Evolutionary conservation across 768 basidiomycete species (phyloP).

Genomic region (Hortiboletus campestris): DNA sequence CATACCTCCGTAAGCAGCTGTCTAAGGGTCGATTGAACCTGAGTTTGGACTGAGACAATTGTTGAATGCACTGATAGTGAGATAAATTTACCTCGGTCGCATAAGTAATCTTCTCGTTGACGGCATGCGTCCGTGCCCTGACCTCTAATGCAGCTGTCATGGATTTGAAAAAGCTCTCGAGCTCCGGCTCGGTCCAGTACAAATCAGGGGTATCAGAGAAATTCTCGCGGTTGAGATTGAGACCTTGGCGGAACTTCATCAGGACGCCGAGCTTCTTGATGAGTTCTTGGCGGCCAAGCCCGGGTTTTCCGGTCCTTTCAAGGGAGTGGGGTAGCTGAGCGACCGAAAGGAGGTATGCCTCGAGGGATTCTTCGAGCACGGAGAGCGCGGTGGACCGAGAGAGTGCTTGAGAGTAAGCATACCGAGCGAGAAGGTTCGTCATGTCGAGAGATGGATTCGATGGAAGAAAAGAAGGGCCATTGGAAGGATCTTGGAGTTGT

Average conservation of each 20-base stretch:
- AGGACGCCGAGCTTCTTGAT: conserved; percentile 92
- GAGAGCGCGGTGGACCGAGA: conserved; percentile 87
- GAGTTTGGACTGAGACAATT: conserved; percentile 1
- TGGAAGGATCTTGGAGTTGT: conserved; percentile 51
- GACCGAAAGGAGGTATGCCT: conserved; percentile 81
- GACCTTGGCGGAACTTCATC: conserved; percentile 87
- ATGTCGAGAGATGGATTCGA: conserved; percentile 56
- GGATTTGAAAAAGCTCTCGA: conserved; percentile 87
- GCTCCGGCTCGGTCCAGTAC: conserved; percentile 91
- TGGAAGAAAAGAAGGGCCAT: conserved; percentile 44
- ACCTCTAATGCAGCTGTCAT: conserved; percentile 86
- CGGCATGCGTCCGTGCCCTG: conserved; percentile 69
- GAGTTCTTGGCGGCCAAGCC: conserved; percentile 74
- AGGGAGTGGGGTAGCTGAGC: conserved; percentile 75
- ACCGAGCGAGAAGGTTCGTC: conserved; percentile 79
- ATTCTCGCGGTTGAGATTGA: conserved; percentile 88
- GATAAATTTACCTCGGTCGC: conserved; percentile 59
- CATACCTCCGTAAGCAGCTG: conserved; percentile 81
- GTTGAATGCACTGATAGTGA: background rate
- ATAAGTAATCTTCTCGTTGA: conserved; percentile 93
- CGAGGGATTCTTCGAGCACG: conserved; percentile 80
- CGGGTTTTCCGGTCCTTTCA: conserved; percentile 78
- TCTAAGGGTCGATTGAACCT: conserved; percentile 85
- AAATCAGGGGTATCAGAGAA: conserved; percentile 89
- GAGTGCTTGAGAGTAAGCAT: conserved; percentile 89